phyloP scores from a whole-genome alignment of 495 filamentous ascomycete species.

The Apiosordaria backusii region DNA sequence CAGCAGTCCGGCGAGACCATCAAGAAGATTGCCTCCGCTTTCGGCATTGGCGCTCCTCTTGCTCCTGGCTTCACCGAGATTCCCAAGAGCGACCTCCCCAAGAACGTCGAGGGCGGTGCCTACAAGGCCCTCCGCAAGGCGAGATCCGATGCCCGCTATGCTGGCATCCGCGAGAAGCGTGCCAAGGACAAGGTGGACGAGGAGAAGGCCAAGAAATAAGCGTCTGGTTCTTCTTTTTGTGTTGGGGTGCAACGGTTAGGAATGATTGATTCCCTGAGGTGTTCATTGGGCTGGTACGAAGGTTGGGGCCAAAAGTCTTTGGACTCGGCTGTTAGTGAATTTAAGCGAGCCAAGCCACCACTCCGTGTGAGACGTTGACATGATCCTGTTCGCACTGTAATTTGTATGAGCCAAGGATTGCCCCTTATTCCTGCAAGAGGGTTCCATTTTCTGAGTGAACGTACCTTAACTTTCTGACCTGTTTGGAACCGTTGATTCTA shows the following conservation, averaged over 20 bases:
- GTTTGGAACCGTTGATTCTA: too few relatives aligned
- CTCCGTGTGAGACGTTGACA: too few relatives aligned
- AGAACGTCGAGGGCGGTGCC: conserved; percentile 71
- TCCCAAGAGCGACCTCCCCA: conserved; percentile 73
- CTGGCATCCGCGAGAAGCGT: conserved; percentile 88
- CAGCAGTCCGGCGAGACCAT: conserved; percentile 69
- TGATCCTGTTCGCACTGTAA: too few relatives aligned
- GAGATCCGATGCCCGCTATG: conserved; percentile 75
- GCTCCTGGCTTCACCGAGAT: conserved; percentile 67
- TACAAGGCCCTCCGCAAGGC: conserved; percentile 82
- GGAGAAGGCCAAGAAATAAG: conserved; percentile 83
- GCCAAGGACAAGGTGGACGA: conserved; percentile 89
- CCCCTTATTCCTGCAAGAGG: too few relatives aligned
- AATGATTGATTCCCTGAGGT: conserved; percentile 34
- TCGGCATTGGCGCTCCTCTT: conserved; percentile 67
- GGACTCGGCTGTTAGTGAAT: too few relatives aligned
- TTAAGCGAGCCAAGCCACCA: too few relatives aligned
- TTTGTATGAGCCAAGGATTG: too few relatives aligned
- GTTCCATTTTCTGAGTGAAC: too few relatives aligned
- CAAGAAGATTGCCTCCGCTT: conserved; percentile 48
- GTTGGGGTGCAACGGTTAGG: conserved; percentile 24
- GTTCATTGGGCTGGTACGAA: conserved; percentile 35
- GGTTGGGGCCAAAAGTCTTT: too few relatives aligned
- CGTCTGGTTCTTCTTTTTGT: conserved; percentile 24
- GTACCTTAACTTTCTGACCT: too few relatives aligned